Evolutionary conservation across 2,329 filamentous ascomycete species (phyloP).

Genomic region (Conoideocrella luteorostrata): DNA sequence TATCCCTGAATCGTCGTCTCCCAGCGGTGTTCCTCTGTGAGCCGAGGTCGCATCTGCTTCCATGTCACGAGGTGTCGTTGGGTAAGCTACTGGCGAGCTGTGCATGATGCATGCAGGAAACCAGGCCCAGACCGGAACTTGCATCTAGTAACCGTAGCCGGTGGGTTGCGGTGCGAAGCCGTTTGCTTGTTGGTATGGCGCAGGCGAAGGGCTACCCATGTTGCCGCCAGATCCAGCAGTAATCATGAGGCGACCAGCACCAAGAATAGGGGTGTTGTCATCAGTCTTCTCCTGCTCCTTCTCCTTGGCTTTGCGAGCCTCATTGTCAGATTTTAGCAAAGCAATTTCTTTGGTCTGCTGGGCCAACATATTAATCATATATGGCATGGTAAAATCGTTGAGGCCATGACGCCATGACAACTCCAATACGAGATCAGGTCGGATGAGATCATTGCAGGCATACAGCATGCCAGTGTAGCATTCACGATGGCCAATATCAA

Average conservation of each 20-base stretch:
- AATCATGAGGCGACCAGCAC: slow-evolving; percentile 84
- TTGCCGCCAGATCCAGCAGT: slow-evolving; percentile 74
- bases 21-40: background rate
- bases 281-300: slow-evolving; percentile 73
- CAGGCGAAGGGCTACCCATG: slow-evolving; percentile 47
- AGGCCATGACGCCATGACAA: slow-evolving; percentile 95
- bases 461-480: slow-evolving; percentile 99
- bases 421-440: slow-evolving; percentile 87
- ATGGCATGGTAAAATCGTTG: slow-evolving; percentile 97
- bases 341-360: slow-evolving; percentile 86
- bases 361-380: slow-evolving; percentile 97
- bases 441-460: slow-evolving; percentile 94
- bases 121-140: slow-evolving; percentile 22
- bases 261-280: slow-evolving; percentile 88
- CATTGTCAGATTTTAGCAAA: slow-evolving; percentile 86
- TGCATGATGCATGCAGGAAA: slow-evolving; percentile 8
- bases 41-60: background rate
- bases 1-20: slow-evolving; percentile 16
- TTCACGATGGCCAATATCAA: slow-evolving; percentile 97
- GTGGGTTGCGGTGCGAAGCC: slow-evolving; percentile 87
- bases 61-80: background rate
- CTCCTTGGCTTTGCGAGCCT: slow-evolving; percentile 79
- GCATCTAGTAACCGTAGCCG: slow-evolving; percentile 58
- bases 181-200: slow-evolving; percentile 70
- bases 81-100: background rate